Conservation (phyloP, 805 yeast species). For the Hanseniaspora pseudoguilliermondii region DNA sequence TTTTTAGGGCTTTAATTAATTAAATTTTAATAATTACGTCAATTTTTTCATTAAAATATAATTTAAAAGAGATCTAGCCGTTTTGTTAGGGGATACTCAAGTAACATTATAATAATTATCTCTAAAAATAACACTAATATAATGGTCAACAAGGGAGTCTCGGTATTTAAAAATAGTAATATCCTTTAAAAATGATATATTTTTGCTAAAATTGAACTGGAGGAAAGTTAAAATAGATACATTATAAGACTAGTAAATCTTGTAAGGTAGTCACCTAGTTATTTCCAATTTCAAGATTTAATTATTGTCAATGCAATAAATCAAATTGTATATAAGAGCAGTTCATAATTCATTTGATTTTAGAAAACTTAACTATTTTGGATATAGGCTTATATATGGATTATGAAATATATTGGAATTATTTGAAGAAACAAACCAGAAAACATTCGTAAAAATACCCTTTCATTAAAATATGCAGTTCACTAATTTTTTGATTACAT, state of each 20-base stretch:
- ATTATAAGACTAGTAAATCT: too few relatives aligned
- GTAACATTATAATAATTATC: too few relatives aligned
- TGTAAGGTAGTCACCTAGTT: too few relatives aligned
- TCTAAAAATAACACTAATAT: background rate
- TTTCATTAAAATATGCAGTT: background rate
- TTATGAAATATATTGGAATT: too few relatives aligned
- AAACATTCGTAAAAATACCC: background rate
- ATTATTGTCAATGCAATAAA: too few relatives aligned
- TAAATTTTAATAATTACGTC: background rate
- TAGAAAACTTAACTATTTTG: too few relatives aligned
- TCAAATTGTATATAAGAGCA: too few relatives aligned
- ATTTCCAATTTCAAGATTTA: too few relatives aligned
- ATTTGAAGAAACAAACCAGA: too few relatives aligned
- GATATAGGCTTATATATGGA: too few relatives aligned
- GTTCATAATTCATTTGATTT: too few relatives aligned
- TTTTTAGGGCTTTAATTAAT: background rate
- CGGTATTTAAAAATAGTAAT: background rate
- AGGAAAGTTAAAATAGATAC: too few relatives aligned
- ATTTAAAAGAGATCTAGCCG: background rate
- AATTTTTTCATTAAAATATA: background rate
- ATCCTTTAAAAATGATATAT: background rate
- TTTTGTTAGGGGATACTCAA: background rate
- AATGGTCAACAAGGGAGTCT: background rate
- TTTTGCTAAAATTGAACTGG: constrained; percentile 36
- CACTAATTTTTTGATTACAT: background rate